Conservation (phyloP, 2,329 filamentous ascomycete genomes). For the Plectosphaerella plurivora region DNA sequence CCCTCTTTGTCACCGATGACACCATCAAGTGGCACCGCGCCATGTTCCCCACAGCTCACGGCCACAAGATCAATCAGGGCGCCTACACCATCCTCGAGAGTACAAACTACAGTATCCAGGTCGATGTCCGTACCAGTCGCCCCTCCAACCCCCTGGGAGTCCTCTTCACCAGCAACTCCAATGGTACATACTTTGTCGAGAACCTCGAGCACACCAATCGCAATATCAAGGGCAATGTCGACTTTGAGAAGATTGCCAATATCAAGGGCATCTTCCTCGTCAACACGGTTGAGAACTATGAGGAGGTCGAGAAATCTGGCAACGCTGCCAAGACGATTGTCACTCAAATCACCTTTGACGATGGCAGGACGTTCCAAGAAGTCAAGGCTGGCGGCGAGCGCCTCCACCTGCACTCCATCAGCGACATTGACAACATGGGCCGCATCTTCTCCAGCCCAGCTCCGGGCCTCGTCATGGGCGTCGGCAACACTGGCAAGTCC, state of each 20-base stretch:
- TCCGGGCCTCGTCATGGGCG: slow-evolving; percentile 88
- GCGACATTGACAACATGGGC: slow-evolving; percentile 75
- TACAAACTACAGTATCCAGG: slow-evolving; percentile 95
- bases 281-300: slow-evolving; percentile 83
- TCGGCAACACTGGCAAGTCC: slow-evolving; percentile 80
- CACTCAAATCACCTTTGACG: slow-evolving; percentile 89
- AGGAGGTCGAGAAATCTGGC: slow-evolving; percentile 59
- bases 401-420: slow-evolving; percentile 90
- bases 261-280: slow-evolving; percentile 92
- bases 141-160: slow-evolving; percentile 72
- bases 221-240: slow-evolving; percentile 69
- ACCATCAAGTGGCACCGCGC: slow-evolving; percentile 85
- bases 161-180: slow-evolving; percentile 93
- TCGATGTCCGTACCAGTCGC: slow-evolving; percentile 77
- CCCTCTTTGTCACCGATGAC: slow-evolving; percentile 84
- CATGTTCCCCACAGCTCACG: slow-evolving; percentile 80
- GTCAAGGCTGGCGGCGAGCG: slow-evolving; percentile 63
- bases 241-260: slow-evolving; percentile 89
- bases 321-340: slow-evolving; percentile 61
- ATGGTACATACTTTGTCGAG: slow-evolving; percentile 91
- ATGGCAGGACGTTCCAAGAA: slow-evolving; percentile 78
- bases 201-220: slow-evolving; percentile 93
- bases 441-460: slow-evolving; percentile 91
- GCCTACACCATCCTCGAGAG: slow-evolving; percentile 93
- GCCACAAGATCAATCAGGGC: slow-evolving; percentile 63